phyloP scores from a whole-genome alignment of 176 grass and related monocot genomes.

The Pontederia crassipes region DNA sequence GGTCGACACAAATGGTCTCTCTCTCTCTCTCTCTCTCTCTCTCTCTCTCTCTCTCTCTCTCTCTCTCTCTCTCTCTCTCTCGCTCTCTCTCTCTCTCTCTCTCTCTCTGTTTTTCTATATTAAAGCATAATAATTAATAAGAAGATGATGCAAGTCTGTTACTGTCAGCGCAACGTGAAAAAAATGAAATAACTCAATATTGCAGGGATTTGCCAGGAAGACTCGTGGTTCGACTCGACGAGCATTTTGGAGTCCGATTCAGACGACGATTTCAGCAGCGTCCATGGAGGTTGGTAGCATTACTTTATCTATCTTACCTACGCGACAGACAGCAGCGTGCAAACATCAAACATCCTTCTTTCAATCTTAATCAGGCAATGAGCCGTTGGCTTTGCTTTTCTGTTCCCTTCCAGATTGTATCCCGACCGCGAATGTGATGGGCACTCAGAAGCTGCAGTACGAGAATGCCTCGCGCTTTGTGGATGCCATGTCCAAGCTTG shows the following conservation, averaged over 20 bases:
- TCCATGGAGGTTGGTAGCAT: conserved; percentile 47
- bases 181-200: neutral
- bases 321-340: neutral
- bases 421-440: conserved; percentile 33
- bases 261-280: conserved; percentile 82
- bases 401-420: conserved; percentile 19
- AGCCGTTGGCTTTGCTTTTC: neutral
- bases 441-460: conserved; percentile 29
- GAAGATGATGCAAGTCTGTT: too few species aligned
- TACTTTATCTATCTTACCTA: neutral
- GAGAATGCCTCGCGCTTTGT: conserved; percentile 45
- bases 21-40: conserved; percentile 8
- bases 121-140: too few species aligned
- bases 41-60: neutral
- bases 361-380: neutral
- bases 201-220: conserved; percentile 56
- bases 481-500: conserved; percentile 42
- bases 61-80: conserved; percentile 12
- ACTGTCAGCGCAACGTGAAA: too few species aligned
- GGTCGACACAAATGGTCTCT: conserved; percentile 39
- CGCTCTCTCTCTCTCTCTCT: conserved; percentile 2
- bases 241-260: conserved; percentile 83
- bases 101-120: too few species aligned
- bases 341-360: conserved; percentile 5
- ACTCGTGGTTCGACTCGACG: conserved; percentile 90